Percentiles rank a stretch among this genome's conserved stretches.
phyloP scores from a whole-genome alignment of 306 rosid species.

The Ziziphus jujuba region DNA sequence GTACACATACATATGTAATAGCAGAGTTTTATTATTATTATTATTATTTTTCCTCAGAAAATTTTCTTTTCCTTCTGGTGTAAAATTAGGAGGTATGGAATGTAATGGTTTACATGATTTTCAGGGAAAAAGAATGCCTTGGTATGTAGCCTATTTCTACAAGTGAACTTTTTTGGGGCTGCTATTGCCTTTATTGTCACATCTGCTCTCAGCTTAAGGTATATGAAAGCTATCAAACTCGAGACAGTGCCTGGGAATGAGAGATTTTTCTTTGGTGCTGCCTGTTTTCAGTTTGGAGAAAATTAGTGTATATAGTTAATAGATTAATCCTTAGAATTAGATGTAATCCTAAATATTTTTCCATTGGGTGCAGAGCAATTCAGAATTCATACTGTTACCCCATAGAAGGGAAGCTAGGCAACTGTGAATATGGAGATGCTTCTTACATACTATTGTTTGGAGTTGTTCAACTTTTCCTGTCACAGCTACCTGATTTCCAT shows the following conservation, averaged over 20 bases:
- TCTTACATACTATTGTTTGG: constrained; percentile 63
- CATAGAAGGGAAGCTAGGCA: constrained; percentile 24
- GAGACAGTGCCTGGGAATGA: too few relatives aligned
- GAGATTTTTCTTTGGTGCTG: too few relatives aligned
- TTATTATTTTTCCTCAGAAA: too few relatives aligned
- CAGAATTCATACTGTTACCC: constrained; percentile 41
- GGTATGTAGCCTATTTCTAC: constrained; percentile 22
- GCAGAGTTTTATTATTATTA: too few relatives aligned
- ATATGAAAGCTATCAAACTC: background rate
- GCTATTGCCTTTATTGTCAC: constrained; percentile 53
- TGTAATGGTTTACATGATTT: too few relatives aligned
- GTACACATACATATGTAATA: too few relatives aligned
- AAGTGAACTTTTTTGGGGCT: constrained; percentile 39
- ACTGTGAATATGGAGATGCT: constrained; percentile 33
- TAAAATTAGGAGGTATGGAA: too few relatives aligned
- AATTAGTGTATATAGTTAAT: too few relatives aligned
- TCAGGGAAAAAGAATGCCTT: constrained; percentile 24
- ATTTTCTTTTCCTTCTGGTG: too few relatives aligned
- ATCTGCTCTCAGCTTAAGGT: constrained; percentile 53
- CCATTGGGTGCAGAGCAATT: constrained; percentile 44
- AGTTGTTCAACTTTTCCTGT: constrained; percentile 51
- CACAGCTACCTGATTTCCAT: constrained; percentile 81
- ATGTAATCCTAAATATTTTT: background rate
- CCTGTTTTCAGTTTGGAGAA: too few relatives aligned
- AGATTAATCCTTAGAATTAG: background rate